These are phyloP conservation scores for Hirsutella thompsonii DNA, from an alignment of 2,329 filamentous ascomycete species.

Conservation along the genomic window DNA sequence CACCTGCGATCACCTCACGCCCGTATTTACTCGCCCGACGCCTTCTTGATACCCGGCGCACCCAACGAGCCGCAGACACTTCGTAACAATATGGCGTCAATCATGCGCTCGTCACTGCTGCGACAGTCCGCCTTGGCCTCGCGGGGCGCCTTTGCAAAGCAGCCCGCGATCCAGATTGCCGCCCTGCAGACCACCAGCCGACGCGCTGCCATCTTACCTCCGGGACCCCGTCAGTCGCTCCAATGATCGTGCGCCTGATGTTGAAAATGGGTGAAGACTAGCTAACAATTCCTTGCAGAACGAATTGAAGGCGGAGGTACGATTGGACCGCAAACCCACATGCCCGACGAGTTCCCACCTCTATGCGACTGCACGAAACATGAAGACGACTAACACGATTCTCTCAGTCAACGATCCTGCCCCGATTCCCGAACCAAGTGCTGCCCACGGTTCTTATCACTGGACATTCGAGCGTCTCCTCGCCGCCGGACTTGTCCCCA, in stretches of 20 bases:
- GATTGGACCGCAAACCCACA: slow-evolving; percentile 4
- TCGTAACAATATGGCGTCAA: slow-evolving; percentile 36
- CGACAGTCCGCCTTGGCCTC: slow-evolving; percentile 35
- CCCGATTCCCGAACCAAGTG: slow-evolving; percentile 55
- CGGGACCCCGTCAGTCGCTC: slow-evolving; percentile 62
- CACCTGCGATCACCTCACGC: background rate
- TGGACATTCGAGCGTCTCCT: slow-evolving; percentile 92
- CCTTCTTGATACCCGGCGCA: background rate
- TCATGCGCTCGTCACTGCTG: slow-evolving; percentile 40
- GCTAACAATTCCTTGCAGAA: slow-evolving; percentile 45
- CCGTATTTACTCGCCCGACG: background rate
- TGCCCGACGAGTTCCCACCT: background rate
- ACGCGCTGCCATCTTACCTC: slow-evolving; percentile 68
- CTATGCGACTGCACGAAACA: background rate
- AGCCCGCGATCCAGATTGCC: slow-evolving; percentile 42
- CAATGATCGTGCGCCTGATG: background rate
- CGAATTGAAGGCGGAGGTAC: slow-evolving; percentile 63
- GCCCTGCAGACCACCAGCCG: slow-evolving; percentile 78
- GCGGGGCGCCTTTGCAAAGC: slow-evolving; percentile 19
- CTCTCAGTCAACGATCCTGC: slow-evolving; percentile 75
- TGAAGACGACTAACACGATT: slow-evolving; percentile 1
- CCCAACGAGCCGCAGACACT: background rate
- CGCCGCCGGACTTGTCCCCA: slow-evolving; percentile 68
- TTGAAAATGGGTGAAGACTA: background rate
- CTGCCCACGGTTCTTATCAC: slow-evolving; percentile 90